Base-by-base conservation (phyloP, 2,329 filamentous ascomycete species). In the Xylariaceae sp. region DNA sequence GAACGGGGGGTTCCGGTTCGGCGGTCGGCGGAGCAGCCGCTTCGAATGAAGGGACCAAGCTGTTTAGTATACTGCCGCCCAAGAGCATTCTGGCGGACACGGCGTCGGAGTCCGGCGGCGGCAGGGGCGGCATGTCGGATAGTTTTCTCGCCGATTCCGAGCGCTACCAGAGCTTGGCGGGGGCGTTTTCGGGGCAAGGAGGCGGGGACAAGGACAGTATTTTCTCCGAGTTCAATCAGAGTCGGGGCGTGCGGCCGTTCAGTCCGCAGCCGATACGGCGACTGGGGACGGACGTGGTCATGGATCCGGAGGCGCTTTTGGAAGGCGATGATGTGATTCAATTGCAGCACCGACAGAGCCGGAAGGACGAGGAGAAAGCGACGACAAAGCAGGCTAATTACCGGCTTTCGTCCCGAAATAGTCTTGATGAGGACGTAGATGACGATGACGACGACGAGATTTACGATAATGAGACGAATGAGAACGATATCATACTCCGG, bases 21-120 rank as follows among this genome's bases (percentile, higher is more conserved):
- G 64, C 55, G 59, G 72, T 68, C 2, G 71, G 63, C 17, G 17
- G 17, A 1, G 17, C 17, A 23, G 62, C 54, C 2, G 71, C 68
- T 68, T 61, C 67, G 67, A 57, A 68, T 69, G 67, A 63, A n/a
- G 70, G 68, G 54, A 73, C 74, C 13, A 85, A 83, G 74, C 76
- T 88, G 66, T 88, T 87, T 72, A 85, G 82, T 67, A 86, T 87
- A 64, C 72, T 87, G 52, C 83, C 84, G 45, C 82, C 83, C 10
- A 84, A 82, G 72, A 85, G 82, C 68, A 87, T 87, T 66, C 78
- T 87, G 4, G 80, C 82, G 47, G 82, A 84, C 64, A 65, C 74
- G 51, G 74, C 72, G 1, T 76, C 77, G 4, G 76, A 79, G 58
- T 67, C 64, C 66, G 63, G 71, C 71, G 63, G 71, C 71, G 55